Evolutionary conservation across 2,329 filamentous ascomycete species (phyloP), one percentile per base, ranked within the genome.

Genomic region (Ceratocystis colombiana): DNA sequence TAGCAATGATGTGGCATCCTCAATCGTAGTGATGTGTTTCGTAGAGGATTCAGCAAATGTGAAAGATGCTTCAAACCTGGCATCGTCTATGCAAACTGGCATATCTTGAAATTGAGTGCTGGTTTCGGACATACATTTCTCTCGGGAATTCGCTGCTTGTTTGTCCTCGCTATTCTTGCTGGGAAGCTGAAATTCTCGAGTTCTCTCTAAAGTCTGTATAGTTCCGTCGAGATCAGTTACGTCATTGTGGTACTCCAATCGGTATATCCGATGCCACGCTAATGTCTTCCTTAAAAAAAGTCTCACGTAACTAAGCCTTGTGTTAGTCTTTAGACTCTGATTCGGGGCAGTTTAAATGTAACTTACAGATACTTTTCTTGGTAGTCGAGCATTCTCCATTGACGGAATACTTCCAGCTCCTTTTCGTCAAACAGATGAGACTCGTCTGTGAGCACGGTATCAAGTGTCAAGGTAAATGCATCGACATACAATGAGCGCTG

Each of bases 401-500:
- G 79, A 2, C 79, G 76, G 73, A 99, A 97, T 0, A 97, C 81
- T 15, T 82, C 79, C 71, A 81, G 83, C 75, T 99, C 94, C 20
- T 84, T 86, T 67, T 85, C 83, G 71, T 94, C 83, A 73, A 97
- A 99, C 0, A 99, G 78, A 75, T 96, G 90, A 0, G 84, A 82
- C 75, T 99, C 94, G 67, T 97, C 90, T 62, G 90, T 86, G 12
- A 97, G 77, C 2, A 99, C 94, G 0, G 90, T 96, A 68, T 93
- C 87, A 62, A 99, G 78, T 1, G 93, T 90, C 15, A 97, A 79
- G 72, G 96, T 96, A 79, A 99, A 99, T 0, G 94, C 94, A 76
- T 99, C 94, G 20, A 96, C 90, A 72, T 99, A 99, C 66, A 99
- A 90, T 1, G 92, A 97, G 72, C 87, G 95, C 73, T 85, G 86